These are phyloP conservation scores for Nannizziopsis arthrosporioides DNA, from an alignment of 2,329 filamentous ascomycete genomes.

Conservation along the genomic window DNA sequence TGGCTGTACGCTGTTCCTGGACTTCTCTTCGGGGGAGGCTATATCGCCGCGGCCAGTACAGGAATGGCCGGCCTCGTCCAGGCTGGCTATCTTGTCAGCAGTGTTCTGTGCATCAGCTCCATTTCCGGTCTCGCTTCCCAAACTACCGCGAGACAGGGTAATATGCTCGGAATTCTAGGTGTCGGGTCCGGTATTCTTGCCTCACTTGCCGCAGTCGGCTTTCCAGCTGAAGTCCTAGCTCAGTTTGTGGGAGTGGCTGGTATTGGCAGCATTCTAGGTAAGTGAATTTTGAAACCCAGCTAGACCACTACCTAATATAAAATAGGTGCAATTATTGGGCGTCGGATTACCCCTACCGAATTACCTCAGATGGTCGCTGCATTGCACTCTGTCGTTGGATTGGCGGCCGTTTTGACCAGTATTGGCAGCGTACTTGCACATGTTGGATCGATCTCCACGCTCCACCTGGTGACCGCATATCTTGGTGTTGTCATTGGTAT, in stretches of 20 bases:
- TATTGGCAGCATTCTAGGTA: slow-evolving; percentile 54
- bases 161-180: slow-evolving; percentile 75
- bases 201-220: slow-evolving; percentile 69
- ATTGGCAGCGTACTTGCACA: slow-evolving; percentile 74
- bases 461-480: slow-evolving; percentile 79
- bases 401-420: slow-evolving; percentile 78
- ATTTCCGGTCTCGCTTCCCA: slow-evolving; percentile 73
- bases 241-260: slow-evolving; percentile 70
- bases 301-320: background rate
- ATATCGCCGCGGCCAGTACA: slow-evolving; percentile 65
- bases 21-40: slow-evolving; percentile 66
- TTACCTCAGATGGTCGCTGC: slow-evolving; percentile 83
- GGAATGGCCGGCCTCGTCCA: slow-evolving; percentile 76
- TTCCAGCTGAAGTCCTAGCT: slow-evolving; percentile 62
- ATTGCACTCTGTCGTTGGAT: slow-evolving; percentile 77
- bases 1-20: slow-evolving; percentile 76
- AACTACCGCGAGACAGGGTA: slow-evolving; percentile 69
- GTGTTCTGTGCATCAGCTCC: slow-evolving; percentile 70
- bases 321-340: slow-evolving; percentile 60
- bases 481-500: slow-evolving; percentile 69
- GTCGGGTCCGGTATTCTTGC: slow-evolving; percentile 73
- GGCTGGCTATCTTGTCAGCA: slow-evolving; percentile 76
- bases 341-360: slow-evolving; percentile 76
- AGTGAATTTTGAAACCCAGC: slow-evolving; percentile 8
- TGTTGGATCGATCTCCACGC: slow-evolving; percentile 56